phyloP scores from a whole-genome alignment of 768 basidiomycete species.

The Multifurca ochricompacta region DNA sequence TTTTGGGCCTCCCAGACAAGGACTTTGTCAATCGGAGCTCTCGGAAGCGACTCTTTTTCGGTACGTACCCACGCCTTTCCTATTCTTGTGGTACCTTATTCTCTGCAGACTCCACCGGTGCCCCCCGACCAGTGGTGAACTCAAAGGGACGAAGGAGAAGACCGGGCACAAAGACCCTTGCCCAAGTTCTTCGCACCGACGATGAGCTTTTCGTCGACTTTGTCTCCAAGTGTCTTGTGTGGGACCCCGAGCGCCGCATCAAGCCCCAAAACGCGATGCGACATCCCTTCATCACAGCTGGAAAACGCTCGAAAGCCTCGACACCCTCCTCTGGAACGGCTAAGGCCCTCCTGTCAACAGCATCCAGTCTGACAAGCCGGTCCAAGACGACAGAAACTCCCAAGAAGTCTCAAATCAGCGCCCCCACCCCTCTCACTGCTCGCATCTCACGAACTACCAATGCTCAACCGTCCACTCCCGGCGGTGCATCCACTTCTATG shows the following conservation, averaged over 20 bases:
- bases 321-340: constrained; percentile 37
- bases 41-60: constrained; percentile 92
- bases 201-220: constrained; percentile 97
- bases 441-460: constrained; percentile 53
- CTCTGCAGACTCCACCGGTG: constrained; percentile 77
- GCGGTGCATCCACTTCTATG: constrained; percentile 32
- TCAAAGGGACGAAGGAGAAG: constrained; percentile 91
- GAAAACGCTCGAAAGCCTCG: constrained; percentile 42
- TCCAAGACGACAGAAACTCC: constrained; percentile 65
- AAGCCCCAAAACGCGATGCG: constrained; percentile 90
- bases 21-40: constrained; percentile 92
- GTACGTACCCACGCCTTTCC: constrained; percentile 37
- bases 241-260: constrained; percentile 95
- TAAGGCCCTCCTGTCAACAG: constrained; percentile 49
- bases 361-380: constrained; percentile 45
- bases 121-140: constrained; percentile 88
- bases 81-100: neutral
- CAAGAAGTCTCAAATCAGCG: constrained; percentile 85
- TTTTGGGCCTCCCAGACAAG: constrained; percentile 91
- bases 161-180: constrained; percentile 85
- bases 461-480: constrained; percentile 53
- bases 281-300: constrained; percentile 78
- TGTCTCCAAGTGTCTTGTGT: constrained; percentile 91
- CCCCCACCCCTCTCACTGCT: constrained; percentile 80
- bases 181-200: constrained; percentile 82